Evolutionary conservation across 495 filamentous ascomycete genomes (phyloP), one percentile per base, ranked within the genome.

Genomic region (Copromyces sp.): DNA sequence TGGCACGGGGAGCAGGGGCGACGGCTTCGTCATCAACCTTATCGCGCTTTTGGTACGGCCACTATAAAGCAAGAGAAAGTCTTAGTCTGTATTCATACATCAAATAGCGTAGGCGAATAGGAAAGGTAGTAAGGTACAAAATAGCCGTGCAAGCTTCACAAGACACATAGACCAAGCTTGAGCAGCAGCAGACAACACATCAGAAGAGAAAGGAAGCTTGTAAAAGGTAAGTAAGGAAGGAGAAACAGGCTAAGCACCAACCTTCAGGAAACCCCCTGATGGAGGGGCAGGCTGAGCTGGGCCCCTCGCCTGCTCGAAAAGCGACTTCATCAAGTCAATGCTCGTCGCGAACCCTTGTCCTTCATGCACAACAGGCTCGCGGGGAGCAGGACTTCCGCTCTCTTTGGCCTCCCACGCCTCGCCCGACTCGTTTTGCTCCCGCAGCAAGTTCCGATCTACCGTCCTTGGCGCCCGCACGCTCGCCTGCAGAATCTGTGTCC

Each of bases 281-380:
- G 81, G 75, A 78, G 79, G 78, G 74, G 84, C 72, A 72, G 80
- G 78, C 76, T 83, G 83, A 40, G 74, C 77, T 68, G 83, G 83
- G 24, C 79, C 81, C 77, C 82, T 87, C 11, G 90, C 87, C 75
- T 89, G 85, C 69, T 87, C 89, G 80, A 94, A 97, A 68, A 97
- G 79, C 65, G 93, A 96, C 76, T 96, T 91, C 94, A 97, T 96
- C 80, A 97, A 78, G 82, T 97, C 94, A 78, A 97, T 94, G 76
- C 89, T 92, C 29, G 89, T 94, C 6, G 88, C 83, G 78, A 97
- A 93, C 0, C 87, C 87, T 69, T 87, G 86, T 69, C 86, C 84
- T 68, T 86, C 86, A 12, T 82, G 75, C 9, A 83, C 81, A 80
- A 79, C 61, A 77, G 79, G 74, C 76, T 80, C 72, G 65, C 78